Percentiles rank a stretch among this genome's conserved stretches.
phyloP scores from a whole-genome alignment of 2,329 filamentous ascomycete genomes.

The Decorospora gaudefroyi region DNA sequence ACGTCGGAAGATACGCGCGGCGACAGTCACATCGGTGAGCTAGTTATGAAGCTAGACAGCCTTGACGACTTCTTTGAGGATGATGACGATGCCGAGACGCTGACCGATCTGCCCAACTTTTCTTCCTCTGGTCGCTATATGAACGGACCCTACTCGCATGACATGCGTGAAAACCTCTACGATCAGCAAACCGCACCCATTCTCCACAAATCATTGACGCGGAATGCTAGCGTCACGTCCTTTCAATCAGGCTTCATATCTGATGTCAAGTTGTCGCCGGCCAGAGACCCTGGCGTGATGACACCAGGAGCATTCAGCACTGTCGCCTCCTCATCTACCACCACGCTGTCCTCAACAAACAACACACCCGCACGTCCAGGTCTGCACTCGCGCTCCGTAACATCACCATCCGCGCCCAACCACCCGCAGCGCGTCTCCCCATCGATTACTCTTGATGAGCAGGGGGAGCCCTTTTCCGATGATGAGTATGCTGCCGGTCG shows the following conservation, averaged over 20 bases:
- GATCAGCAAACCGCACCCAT: constrained; percentile 93
- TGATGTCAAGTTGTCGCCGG: constrained; percentile 67
- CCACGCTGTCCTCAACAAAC: constrained; percentile 26
- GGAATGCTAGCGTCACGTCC: constrained; percentile 72
- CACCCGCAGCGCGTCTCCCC: constrained; percentile 53
- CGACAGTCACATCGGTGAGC: constrained; percentile 77
- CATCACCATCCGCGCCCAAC: constrained; percentile 68
- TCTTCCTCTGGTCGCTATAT: constrained; percentile 38
- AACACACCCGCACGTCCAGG: constrained; percentile 58
- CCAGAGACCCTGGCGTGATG: constrained; percentile 57
- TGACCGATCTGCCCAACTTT: constrained; percentile 43
- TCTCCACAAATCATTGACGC: constrained; percentile 74
- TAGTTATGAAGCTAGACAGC: constrained; percentile 66
- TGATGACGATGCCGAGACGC: constrained; percentile 46
- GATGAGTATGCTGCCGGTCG: constrained; percentile 63
- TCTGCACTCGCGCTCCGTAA: constrained; percentile 80
- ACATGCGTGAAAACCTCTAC: constrained; percentile 73
- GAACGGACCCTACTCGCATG: constrained; percentile 33
- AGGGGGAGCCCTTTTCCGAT: constrained; percentile 76
- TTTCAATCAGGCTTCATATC: constrained; percentile 84
- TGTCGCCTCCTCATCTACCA: constrained; percentile 34
- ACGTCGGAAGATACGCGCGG: constrained; percentile 79
- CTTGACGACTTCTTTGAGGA: constrained; percentile 61
- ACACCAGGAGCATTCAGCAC: constrained; percentile 62
- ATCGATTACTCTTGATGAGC: constrained; percentile 76